Evolutionary conservation across 495 filamentous ascomycete species (phyloP).

Genomic region (Astrothelium subdiscretum): DNA sequence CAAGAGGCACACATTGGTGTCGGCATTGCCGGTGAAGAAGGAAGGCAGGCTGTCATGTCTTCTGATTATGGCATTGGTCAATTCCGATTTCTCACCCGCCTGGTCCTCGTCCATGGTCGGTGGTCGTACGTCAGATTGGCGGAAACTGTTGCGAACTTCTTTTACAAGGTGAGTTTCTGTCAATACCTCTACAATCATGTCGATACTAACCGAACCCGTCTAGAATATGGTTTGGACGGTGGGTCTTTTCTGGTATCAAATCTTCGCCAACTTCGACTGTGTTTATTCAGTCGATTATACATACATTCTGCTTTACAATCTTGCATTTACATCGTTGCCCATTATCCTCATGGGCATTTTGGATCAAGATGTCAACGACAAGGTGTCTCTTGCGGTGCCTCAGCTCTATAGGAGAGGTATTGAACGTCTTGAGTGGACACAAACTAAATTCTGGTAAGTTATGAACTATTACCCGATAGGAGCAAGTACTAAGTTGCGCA

Average conservation of each 20-base stretch:
- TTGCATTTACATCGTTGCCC: constrained; percentile 92
- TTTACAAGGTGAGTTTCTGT: constrained; percentile 69
- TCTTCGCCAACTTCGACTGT: constrained; percentile 89
- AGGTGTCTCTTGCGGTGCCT: constrained; percentile 85
- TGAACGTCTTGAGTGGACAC: constrained; percentile 94
- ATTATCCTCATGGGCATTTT: constrained; percentile 95
- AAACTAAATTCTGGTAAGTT: constrained; percentile 86
- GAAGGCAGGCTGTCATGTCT: constrained; percentile 94
- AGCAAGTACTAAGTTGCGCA: constrained; percentile 22
- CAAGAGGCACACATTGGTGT: constrained; percentile 98
- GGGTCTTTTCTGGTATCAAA: constrained; percentile 94
- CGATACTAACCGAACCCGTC: background rate
- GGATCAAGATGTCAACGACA: constrained; percentile 93
- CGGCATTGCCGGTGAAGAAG: constrained; percentile 95
- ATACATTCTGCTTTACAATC: constrained; percentile 90
- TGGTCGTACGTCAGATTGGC: constrained; percentile 92
- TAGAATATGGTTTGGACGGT: constrained; percentile 97
- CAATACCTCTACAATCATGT: background rate
- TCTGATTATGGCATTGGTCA: constrained; percentile 98
- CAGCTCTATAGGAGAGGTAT: constrained; percentile 95
- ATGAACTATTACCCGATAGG: background rate
- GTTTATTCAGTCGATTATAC: constrained; percentile 96
- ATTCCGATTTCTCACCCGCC: constrained; percentile 83
- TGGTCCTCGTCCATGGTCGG: constrained; percentile 89
- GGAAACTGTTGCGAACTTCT: constrained; percentile 96